Evolutionary conservation across 176 grass and related monocot genomes (phyloP).

Genomic region (Ensete ventricosum): DNA sequence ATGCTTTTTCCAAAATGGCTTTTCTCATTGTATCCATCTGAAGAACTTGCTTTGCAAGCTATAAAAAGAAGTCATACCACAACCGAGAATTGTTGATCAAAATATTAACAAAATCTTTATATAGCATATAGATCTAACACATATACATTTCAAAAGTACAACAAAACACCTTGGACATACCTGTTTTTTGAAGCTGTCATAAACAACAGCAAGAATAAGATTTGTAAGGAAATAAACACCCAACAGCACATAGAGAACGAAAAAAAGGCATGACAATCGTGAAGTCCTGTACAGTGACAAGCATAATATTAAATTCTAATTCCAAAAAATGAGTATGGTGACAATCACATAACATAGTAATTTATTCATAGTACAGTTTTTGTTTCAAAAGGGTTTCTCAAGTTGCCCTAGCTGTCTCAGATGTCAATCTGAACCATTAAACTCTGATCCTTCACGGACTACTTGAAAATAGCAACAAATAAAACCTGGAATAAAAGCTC

Average conservation of each 20-base stretch:
- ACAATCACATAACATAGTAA: not conserved
- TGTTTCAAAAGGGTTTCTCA: not conserved
- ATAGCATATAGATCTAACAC: not conserved
- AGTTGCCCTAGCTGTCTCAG: not conserved
- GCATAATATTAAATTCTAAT: not conserved
- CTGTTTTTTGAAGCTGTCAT: conserved; percentile 97
- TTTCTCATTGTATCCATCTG: conserved; percentile 70
- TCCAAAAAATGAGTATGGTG: not conserved
- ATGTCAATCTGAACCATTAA: not conserved
- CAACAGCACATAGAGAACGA: conserved; percentile 80
- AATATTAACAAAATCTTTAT: not conserved
- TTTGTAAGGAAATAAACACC: conserved; percentile 99
- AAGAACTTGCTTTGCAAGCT: conserved; percentile 82
- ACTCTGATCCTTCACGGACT: not conserved
- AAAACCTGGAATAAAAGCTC: not conserved
- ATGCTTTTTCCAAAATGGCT: conserved; percentile 76
- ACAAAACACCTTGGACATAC: conserved; percentile 25
- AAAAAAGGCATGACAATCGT: conserved; percentile 80
- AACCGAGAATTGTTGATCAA: not conserved
- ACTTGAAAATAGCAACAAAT: not conserved
- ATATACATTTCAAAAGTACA: conserved; percentile 11
- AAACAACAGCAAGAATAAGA: conserved; percentile 97
- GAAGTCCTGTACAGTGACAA: conserved; percentile 62
- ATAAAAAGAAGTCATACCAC: not conserved
- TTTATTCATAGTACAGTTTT: not conserved